These are phyloP conservation scores for Trichophyton rubrum DNA, from an alignment of 2,329 filamentous ascomycete species.

Conservation along the genomic window DNA sequence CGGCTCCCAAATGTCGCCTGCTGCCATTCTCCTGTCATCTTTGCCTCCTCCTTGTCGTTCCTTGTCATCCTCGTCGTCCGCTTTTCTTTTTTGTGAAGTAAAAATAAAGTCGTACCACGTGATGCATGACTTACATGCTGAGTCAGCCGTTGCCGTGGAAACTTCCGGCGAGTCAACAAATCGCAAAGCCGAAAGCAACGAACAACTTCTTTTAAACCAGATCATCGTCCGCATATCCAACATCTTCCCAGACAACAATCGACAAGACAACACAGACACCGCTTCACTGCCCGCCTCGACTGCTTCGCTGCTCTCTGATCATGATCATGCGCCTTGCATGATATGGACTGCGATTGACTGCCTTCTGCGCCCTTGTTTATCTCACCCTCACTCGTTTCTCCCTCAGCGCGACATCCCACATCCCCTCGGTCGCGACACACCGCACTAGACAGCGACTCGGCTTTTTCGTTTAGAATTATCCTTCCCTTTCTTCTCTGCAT, in stretches of 20 bases:
- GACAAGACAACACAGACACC: not conserved
- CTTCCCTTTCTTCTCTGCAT: no score
- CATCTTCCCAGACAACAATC: not conserved
- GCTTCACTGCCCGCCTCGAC: not conserved
- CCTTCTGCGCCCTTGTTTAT: conserved; percentile 2
- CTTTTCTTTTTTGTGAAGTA: not conserved
- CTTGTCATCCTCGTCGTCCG: not conserved
- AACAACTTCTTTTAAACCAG: not conserved
- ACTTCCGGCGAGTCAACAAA: conserved; percentile 23
- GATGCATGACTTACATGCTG: conserved; percentile 10
- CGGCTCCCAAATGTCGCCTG: no score
- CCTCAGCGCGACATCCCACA: not conserved
- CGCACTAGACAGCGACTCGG: not conserved
- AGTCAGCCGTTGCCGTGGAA: conserved; percentile 28
- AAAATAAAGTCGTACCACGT: conserved; percentile 1
- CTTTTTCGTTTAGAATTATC: no score
- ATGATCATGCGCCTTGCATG: conserved; percentile 6
- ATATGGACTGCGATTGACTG: conserved; percentile 9
- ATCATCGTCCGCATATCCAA: conserved; percentile 4
- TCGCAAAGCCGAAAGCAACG: conserved; percentile 1
- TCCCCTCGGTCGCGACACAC: not conserved
- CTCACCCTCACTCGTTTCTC: not conserved
- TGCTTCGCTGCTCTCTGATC: not conserved
- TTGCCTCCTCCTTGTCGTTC: not conserved
- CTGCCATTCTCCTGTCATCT: no score